phyloP scores from a whole-genome alignment of 1,284 basidiomycete species.

The Malassezia vespertilionis region DNA sequence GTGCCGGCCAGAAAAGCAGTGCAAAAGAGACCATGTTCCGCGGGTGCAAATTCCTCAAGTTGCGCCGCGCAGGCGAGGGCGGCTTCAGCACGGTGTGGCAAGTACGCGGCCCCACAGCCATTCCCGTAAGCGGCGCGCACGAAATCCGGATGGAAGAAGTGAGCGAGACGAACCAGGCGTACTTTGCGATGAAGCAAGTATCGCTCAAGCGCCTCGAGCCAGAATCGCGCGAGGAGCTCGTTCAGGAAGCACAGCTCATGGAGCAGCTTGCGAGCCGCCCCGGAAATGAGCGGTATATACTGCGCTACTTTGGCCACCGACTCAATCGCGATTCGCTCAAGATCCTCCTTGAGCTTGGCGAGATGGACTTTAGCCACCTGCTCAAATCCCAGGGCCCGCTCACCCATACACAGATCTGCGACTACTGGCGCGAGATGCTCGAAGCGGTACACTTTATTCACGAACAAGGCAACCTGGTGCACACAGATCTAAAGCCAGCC shows the following conservation, averaged over 20 bases:
- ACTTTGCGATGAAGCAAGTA: constrained; percentile 46
- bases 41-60: constrained; percentile 35
- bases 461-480: constrained; percentile 37
- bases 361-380: constrained; percentile 37
- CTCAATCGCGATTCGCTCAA: constrained; percentile 35
- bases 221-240: constrained; percentile 37
- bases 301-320: constrained; percentile 45
- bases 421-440: constrained; percentile 45
- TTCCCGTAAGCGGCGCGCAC: constrained; percentile 20
- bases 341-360: constrained; percentile 44
- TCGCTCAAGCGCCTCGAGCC: constrained; percentile 39
- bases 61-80: constrained; percentile 35
- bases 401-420: constrained; percentile 24
- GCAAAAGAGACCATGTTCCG: constrained; percentile 21
- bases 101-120: constrained; percentile 31
- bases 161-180: constrained; percentile 35
- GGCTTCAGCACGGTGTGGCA: constrained; percentile 45
- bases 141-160: constrained; percentile 24
- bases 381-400: constrained; percentile 29
- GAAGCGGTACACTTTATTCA: constrained; percentile 47
- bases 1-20: constrained; percentile 1
- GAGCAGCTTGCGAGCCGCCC: constrained; percentile 30
- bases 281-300: constrained; percentile 36
- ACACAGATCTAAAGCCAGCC: constrained; percentile 45
- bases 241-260: constrained; percentile 41